A percentile compares a stretch with the other conserved stretches of the same genome.
phyloP scores from a whole-genome alignment of 1,284 basidiomycete genomes.

The Athelia sp. region DNA sequence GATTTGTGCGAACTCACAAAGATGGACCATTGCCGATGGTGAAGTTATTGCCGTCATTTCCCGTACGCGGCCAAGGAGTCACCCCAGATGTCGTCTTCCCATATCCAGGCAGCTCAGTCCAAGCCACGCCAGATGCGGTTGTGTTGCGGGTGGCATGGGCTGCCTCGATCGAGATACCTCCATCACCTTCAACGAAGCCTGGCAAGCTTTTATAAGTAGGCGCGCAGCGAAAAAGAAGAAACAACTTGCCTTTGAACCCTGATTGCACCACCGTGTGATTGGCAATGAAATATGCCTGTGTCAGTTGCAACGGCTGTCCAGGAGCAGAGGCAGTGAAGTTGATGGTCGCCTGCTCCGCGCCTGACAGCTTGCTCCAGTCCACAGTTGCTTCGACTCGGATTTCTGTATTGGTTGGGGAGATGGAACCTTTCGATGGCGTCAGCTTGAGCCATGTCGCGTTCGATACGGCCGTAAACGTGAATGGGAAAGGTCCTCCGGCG shows the following conservation, averaged over 20 bases:
- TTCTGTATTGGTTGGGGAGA: slow-evolving; percentile 46
- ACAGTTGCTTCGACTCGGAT: slow-evolving; percentile 51
- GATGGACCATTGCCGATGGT: slow-evolving; percentile 56
- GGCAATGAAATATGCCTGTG: slow-evolving; percentile 37
- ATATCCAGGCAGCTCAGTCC: slow-evolving; percentile 55
- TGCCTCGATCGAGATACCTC: slow-evolving; percentile 62
- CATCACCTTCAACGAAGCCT: slow-evolving; percentile 64
- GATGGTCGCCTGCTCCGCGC: slow-evolving; percentile 36
- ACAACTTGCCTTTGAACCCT: slow-evolving; percentile 42
- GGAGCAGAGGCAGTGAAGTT: slow-evolving; percentile 41
- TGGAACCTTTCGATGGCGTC: slow-evolving; percentile 39
- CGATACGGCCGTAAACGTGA: slow-evolving; percentile 47
- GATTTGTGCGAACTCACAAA: slow-evolving; percentile 38
- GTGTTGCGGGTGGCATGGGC: slow-evolving; percentile 51
- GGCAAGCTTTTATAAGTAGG: neutral
- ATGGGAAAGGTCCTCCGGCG: slow-evolving; percentile 53
- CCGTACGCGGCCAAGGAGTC: slow-evolving; percentile 53
- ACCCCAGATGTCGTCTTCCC: slow-evolving; percentile 57
- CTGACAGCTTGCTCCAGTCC: slow-evolving; percentile 54
- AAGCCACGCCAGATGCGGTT: slow-evolving; percentile 44
- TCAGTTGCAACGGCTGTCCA: slow-evolving; percentile 29
- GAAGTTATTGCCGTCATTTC: slow-evolving; percentile 47
- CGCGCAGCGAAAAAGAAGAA: neutral
- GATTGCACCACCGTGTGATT: slow-evolving; percentile 30
- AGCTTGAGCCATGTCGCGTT: slow-evolving; percentile 54